These are phyloP conservation scores for Scleroderma citrinum DNA, from an alignment of 768 basidiomycete genomes.

Conservation along the genomic window DNA sequence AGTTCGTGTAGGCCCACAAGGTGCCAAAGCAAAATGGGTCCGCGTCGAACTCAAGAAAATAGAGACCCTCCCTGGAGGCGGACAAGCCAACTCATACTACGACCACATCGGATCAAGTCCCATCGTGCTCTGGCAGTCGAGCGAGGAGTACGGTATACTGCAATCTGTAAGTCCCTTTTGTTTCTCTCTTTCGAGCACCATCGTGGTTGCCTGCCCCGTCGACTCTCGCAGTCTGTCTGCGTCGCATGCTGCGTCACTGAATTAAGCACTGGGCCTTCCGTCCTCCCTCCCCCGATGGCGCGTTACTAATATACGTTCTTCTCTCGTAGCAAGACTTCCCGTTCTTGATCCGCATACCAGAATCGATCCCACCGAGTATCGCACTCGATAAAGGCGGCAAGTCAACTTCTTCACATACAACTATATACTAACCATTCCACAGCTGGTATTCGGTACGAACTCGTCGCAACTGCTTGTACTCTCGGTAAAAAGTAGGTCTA, in stretches of 20 bases:
- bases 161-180: constrained; percentile 45
- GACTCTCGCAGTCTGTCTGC: no score
- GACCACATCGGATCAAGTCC: constrained; percentile 82
- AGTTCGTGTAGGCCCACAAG: constrained; percentile 65
- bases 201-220: neutral
- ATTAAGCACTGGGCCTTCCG: neutral
- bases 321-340: constrained; percentile 71
- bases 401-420: constrained; percentile 9
- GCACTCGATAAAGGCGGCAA: constrained; percentile 70
- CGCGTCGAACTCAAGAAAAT: constrained; percentile 88
- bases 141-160: constrained; percentile 65
- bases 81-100: constrained; percentile 62
- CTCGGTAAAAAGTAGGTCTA: constrained; percentile 73
- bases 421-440: neutral
- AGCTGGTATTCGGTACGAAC: constrained; percentile 88
- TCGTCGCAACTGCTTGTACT: constrained; percentile 80
- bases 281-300: neutral
- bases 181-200: neutral
- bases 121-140: constrained; percentile 75
- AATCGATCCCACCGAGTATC: constrained; percentile 84
- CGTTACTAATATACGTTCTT: constrained; percentile 2
- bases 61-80: constrained; percentile 73
- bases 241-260: no score
- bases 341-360: constrained; percentile 88
- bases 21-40: constrained; percentile 89